Evolutionary conservation across 2,329 filamentous ascomycete genomes (phyloP), one percentile per base, ranked within the genome.

Genomic region (Onygenales sp.): DNA sequence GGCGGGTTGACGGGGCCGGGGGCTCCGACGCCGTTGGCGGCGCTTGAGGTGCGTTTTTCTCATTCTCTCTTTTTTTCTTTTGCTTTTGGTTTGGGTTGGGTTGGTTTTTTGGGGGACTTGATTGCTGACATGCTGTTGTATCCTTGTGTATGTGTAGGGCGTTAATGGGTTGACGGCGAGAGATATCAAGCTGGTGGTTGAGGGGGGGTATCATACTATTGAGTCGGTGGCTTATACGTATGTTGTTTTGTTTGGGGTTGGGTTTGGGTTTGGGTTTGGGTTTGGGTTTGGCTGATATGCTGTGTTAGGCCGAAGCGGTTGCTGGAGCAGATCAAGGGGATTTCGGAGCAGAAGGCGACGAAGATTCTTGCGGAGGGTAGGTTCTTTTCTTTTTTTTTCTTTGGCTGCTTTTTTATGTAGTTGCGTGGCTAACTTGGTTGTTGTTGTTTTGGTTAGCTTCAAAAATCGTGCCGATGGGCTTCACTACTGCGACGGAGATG

Each of bases 401-500:
- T 37, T 31, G 33, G 11, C 17, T 31, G 6, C 27, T 42, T 37
- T 33, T 21, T 34, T 13, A 4, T 4, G 6, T 9, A 32, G 17
- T 13, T 40, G 52, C 13, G 53, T 21, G 14, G 8, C 36, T 34
- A 21, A 42, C 33, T 13, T 33, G 52, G 36, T 53, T 42, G 4
- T 27, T 40, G 8, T 6, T 9, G 10, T 8, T 42, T 7, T 40
- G 21, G 10, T 21, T 61, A 94, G 92, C 92, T 32, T 91, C 90
- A 1, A 98, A 96, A 70, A 81, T 97, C 50, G 93, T 98, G 0
- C 93, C 93, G 0, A 95, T 98, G 91, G 93, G 93, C 42, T 98
- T 98, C 68, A 98, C 94, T 1, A 98, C 93, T 0, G 93, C 93
- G 3, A 98, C 93, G 0, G 94, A 98, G 72, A 98, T 98, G 91